Evolutionary conservation across 208 protist species (phyloP).

Genomic region (Leishmania major): DNA sequence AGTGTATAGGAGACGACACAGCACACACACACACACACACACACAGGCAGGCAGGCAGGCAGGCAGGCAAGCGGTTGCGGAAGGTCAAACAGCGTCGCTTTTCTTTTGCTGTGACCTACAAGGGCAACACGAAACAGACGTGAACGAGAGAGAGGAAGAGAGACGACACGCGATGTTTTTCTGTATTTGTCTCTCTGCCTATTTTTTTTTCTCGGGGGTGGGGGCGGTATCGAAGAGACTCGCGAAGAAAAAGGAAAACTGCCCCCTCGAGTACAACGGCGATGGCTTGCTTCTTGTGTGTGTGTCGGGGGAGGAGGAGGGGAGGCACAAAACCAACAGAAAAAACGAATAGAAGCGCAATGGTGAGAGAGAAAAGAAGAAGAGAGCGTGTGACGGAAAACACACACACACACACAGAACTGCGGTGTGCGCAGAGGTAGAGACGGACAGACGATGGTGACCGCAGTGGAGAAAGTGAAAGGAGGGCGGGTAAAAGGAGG

Average conservation of each 20-base stretch:
- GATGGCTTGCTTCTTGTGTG: background rate
- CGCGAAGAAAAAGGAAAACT: background rate
- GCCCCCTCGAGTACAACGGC: background rate
- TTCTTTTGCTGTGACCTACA: background rate
- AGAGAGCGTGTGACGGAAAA: background rate
- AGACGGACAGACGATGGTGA: background rate
- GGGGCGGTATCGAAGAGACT: background rate
- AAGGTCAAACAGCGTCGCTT: background rate
- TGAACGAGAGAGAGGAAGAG: background rate
- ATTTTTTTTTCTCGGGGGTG: background rate
- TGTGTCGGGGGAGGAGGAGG: background rate
- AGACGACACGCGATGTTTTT: background rate
- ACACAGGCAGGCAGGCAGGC: background rate
- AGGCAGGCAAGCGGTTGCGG: background rate
- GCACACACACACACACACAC: background rate
- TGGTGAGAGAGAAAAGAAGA: background rate
- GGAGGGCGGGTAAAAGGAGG: background rate
- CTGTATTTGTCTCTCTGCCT: background rate
- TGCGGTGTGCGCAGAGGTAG: background rate
- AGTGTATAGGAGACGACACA: background rate
- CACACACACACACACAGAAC: background rate
- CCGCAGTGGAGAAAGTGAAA: background rate
- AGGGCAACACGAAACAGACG: background rate
- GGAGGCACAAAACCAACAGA: background rate
- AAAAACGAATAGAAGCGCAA: conserved; percentile 1